Evolutionary conservation across 768 basidiomycete genomes (phyloP).

Genomic region (Tulasnella sp.): DNA sequence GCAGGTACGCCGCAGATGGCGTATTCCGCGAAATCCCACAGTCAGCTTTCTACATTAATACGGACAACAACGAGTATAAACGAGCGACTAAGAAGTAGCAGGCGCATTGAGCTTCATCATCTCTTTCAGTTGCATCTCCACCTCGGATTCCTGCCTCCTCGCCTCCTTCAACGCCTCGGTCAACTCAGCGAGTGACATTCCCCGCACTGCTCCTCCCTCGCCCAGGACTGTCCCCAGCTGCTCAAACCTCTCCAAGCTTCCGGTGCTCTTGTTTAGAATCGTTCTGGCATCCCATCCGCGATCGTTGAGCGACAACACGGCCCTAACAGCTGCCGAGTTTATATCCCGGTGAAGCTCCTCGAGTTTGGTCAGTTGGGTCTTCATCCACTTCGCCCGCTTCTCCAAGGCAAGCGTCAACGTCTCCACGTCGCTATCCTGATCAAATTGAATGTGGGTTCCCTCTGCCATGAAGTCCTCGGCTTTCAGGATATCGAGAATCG

Average conservation of each 20-base stretch:
- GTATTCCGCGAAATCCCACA: background rate
- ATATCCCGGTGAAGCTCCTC: conserved; percentile 88
- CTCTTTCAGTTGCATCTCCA: conserved; percentile 70
- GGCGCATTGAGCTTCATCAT: conserved; percentile 49
- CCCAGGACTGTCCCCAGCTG: conserved; percentile 52
- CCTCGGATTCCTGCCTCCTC: conserved; percentile 65
- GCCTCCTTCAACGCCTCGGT: conserved; percentile 69
- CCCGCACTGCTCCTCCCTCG: conserved; percentile 41
- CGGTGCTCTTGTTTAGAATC: conserved; percentile 11
- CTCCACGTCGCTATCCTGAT: conserved; percentile 78
- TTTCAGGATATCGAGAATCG: conserved; percentile 81
- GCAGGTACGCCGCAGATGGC: background rate
- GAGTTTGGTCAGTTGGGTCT: conserved; percentile 80
- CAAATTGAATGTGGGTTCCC: conserved; percentile 50
- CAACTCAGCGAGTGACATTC: conserved; percentile 67
- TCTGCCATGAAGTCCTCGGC: conserved; percentile 84
- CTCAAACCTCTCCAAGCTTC: conserved; percentile 29
- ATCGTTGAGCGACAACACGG: conserved; percentile 78
- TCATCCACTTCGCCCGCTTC: conserved; percentile 90
- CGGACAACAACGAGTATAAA: background rate
- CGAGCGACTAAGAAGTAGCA: background rate
- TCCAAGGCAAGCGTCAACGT: conserved; percentile 78
- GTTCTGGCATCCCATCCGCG: conserved; percentile 72
- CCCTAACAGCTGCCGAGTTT: conserved; percentile 80
- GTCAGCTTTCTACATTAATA: background rate